phyloP scores from a whole-genome alignment of 768 basidiomycete genomes.

The Mycena vulgaris region DNA sequence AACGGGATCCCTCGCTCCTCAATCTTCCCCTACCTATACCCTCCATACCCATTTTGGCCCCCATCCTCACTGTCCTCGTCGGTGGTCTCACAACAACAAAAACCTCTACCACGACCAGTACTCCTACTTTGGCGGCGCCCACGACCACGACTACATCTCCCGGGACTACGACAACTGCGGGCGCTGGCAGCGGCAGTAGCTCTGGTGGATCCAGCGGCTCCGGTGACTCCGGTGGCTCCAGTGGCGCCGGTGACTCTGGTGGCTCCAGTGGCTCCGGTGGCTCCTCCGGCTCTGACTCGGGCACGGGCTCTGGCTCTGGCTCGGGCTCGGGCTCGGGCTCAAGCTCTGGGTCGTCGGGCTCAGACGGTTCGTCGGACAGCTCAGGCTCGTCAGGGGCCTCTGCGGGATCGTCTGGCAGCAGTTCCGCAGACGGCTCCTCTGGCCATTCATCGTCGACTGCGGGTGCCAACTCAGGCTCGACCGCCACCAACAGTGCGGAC shows the following conservation, averaged over 20 bases:
- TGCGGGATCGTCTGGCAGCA: background rate
- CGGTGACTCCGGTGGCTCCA: conserved; percentile 17
- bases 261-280: conserved; percentile 32
- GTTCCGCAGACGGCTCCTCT: background rate
- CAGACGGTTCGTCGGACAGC: background rate
- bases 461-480: background rate
- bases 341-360: conserved; percentile 14
- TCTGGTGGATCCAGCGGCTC: conserved; percentile 12
- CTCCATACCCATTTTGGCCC: conserved; percentile 58
- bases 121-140: conserved; percentile 29
- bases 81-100: conserved; percentile 38
- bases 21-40: conserved; percentile 56
- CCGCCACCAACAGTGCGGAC: background rate
- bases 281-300: conserved; percentile 22
- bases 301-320: conserved; percentile 32
- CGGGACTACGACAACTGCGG: conserved; percentile 19
- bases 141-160: conserved; percentile 33
- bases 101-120: conserved; percentile 31
- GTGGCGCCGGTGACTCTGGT: conserved; percentile 18
- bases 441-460: background rate
- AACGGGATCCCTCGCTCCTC: conserved; percentile 57
- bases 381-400: background rate
- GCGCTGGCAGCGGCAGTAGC: conserved; percentile 6
- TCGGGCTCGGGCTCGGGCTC: conserved; percentile 22
- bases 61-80: conserved; percentile 54